Conservation (phyloP, 1,284 basidiomycete genomes). For the Cutaneotrichosporon dermatis region DNA sequence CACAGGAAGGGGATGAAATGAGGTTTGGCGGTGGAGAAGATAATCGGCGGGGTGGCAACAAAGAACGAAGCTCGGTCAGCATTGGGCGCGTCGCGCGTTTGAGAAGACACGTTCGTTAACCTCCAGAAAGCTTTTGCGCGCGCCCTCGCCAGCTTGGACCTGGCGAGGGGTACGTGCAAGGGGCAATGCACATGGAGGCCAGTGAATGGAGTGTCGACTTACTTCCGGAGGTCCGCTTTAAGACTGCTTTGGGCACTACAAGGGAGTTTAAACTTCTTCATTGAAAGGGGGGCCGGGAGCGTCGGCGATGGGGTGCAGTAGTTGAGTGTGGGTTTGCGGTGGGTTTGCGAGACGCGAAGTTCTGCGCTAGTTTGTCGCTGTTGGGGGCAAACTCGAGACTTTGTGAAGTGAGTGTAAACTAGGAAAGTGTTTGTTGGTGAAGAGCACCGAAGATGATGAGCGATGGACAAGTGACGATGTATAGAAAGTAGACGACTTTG, state of each 20-base stretch:
- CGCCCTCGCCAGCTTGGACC: not conserved
- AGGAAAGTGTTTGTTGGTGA: too few species aligned
- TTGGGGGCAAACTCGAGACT: too few species aligned
- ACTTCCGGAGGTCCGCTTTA: slow-evolving; percentile 34
- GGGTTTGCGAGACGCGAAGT: not conserved
- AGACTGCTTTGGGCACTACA: slow-evolving; percentile 38
- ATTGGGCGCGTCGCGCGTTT: too few species aligned
- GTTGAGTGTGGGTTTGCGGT: not conserved
- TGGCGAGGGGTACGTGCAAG: not conserved
- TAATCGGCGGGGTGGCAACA: not conserved
- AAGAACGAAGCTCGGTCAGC: not conserved
- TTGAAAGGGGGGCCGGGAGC: slow-evolving; percentile 13
- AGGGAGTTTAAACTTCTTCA: slow-evolving; percentile 45
- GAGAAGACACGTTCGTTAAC: too few species aligned
- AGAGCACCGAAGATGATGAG: too few species aligned
- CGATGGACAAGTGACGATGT: too few species aligned
- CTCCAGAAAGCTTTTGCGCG: not conserved
- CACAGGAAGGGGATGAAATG: too few species aligned
- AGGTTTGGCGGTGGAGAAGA: not conserved
- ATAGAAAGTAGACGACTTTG: too few species aligned
- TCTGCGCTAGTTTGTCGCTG: too few species aligned
- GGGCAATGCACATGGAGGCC: not conserved
- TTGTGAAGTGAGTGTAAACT: too few species aligned
- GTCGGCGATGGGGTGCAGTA: not conserved
- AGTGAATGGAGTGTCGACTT: slow-evolving; percentile 18